A percentile compares a stretch with the other conserved stretches of the same genome.
phyloP scores from a whole-genome alignment of 2,329 filamentous ascomycete genomes.

The Coniella lustricola region DNA sequence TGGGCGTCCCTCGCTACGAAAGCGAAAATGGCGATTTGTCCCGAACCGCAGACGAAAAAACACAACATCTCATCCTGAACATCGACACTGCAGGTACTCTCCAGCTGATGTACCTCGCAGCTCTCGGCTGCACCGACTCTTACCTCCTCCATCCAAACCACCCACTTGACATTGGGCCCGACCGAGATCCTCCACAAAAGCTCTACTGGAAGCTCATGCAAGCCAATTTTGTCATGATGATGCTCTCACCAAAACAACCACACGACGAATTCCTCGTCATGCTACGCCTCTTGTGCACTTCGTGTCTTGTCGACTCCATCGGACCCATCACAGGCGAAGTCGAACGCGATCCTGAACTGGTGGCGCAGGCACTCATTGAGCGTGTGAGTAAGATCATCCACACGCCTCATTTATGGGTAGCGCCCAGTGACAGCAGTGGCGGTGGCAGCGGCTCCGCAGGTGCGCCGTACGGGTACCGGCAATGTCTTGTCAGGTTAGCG shows the following conservation, averaged over 20 bases:
- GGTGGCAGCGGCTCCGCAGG: slow-evolving; percentile 12
- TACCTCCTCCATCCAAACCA: slow-evolving; percentile 12
- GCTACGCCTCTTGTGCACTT: slow-evolving; percentile 60
- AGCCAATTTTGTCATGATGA: slow-evolving; percentile 58
- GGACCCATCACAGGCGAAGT: slow-evolving; percentile 51
- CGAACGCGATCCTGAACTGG: slow-evolving; percentile 34
- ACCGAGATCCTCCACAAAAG: slow-evolving; percentile 24
- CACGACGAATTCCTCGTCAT: slow-evolving; percentile 56
- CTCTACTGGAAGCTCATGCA: slow-evolving; percentile 64
- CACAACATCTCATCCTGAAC: slow-evolving; percentile 41
- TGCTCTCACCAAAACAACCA: slow-evolving; percentile 61
- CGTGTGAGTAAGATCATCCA: slow-evolving; percentile 56
- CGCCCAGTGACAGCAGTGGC: slow-evolving; percentile 21
- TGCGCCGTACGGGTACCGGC: slow-evolving; percentile 27
- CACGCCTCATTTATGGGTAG: slow-evolving; percentile 43
- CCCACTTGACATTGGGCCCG: slow-evolving; percentile 16
- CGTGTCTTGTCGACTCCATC: slow-evolving; percentile 55
- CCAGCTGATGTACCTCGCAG: slow-evolving; percentile 57
- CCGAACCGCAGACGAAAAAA: slow-evolving; percentile 31
- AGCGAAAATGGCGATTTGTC: slow-evolving; percentile 41
- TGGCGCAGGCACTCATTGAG: slow-evolving; percentile 48
- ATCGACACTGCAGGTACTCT: slow-evolving; percentile 59
- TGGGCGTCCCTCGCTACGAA: slow-evolving; percentile 50
- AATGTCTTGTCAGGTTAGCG: slow-evolving; percentile 36
- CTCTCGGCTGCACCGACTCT: slow-evolving; percentile 44